Evolutionary conservation across 163 green algal genomes (phyloP).

Genomic region (Prototheca wickerhamii): DNA sequence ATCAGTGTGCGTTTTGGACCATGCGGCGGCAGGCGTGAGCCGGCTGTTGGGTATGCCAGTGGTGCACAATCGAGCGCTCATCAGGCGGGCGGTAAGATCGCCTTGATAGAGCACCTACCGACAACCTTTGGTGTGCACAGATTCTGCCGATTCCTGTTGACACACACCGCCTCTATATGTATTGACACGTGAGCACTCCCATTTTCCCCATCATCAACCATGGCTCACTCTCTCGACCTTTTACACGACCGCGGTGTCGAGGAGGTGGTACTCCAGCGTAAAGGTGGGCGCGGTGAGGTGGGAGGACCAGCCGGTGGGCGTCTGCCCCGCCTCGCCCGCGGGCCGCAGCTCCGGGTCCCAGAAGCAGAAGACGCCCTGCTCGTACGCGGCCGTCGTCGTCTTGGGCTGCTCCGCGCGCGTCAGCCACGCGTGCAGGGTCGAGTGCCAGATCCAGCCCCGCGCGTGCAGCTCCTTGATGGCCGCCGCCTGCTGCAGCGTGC

Average conservation of each 20-base stretch:
- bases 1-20: neutral
- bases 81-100: too few species aligned
- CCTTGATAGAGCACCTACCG: too few species aligned
- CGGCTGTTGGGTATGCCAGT: too few species aligned
- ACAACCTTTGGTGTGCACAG: too few species aligned
- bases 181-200: too few species aligned
- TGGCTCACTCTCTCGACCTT: too few species aligned
- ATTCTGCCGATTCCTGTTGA: too few species aligned
- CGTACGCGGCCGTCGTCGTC: neutral
- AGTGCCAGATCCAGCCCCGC: neutral
- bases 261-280: neutral
- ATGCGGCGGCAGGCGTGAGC: too few species aligned
- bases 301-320: neutral
- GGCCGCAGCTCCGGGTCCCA: neutral
- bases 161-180: too few species aligned
- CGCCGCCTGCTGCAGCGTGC: neutral
- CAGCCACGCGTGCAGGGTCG: neutral
- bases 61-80: too few species aligned
- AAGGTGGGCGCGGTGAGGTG: neutral
- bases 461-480: slow-evolving; percentile 1
- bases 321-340: neutral
- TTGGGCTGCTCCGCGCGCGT: neutral
- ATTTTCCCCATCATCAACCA: too few species aligned
- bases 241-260: neutral
- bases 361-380: neutral